phyloP scores from a whole-genome alignment of 176 grass and related monocot genomes.

The Juncus effusus region DNA sequence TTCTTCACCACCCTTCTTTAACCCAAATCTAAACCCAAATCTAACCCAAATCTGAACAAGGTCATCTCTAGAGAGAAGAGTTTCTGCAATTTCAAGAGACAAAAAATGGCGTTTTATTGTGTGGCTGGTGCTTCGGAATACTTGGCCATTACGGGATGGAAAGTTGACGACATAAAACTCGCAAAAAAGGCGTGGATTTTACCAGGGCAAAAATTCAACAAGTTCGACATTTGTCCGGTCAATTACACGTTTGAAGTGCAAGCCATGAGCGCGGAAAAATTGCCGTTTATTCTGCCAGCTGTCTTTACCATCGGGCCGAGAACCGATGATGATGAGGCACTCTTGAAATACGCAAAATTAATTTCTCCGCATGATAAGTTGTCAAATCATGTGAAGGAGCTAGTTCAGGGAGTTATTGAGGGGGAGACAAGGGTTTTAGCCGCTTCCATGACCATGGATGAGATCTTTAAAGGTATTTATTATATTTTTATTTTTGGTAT shows the following conservation, averaged over 20 bases:
- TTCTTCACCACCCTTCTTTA: not conserved
- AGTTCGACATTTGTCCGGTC: constrained; percentile 60
- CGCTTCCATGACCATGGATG: constrained; percentile 60
- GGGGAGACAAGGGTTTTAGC: constrained; percentile 42
- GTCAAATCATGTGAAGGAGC: constrained; percentile 45
- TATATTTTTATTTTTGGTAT: not conserved
- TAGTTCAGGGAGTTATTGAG: constrained; percentile 49
- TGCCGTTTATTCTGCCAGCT: constrained; percentile 74
- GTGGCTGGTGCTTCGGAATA: constrained; percentile 47
- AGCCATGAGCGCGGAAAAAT: constrained; percentile 91
- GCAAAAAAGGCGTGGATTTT: constrained; percentile 67
- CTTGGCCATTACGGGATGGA: constrained; percentile 56
- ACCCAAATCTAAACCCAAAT: not conserved
- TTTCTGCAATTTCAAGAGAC: not conserved
- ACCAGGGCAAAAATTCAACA: constrained; percentile 41
- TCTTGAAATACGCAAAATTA: constrained; percentile 74
- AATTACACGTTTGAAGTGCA: constrained; percentile 90
- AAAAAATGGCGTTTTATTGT: constrained; percentile 18
- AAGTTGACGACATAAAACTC: constrained; percentile 51
- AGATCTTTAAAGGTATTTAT: constrained; percentile 42
- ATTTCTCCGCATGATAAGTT: constrained; percentile 46
- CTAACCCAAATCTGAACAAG: not conserved
- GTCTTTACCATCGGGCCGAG: constrained; percentile 90
- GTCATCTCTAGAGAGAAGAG: not conserved
- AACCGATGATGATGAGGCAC: constrained; percentile 37